Percentiles rank a stretch among this genome's conserved stretches.
phyloP scores from a whole-genome alignment of 768 basidiomycete species.

The Multifurca ochricompacta region DNA sequence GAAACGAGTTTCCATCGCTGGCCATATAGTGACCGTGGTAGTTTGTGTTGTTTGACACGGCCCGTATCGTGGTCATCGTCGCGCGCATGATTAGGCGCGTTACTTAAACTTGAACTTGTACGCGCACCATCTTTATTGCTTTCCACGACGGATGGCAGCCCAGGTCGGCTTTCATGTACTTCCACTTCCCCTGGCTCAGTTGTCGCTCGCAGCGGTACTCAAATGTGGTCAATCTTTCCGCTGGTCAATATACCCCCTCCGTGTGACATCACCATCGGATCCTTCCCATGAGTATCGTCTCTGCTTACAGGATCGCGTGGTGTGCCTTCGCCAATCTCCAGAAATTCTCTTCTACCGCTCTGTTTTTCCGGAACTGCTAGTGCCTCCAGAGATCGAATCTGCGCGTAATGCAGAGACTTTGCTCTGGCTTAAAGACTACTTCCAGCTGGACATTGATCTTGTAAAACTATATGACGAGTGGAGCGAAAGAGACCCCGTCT shows the following conservation, averaged over 20 bases:
- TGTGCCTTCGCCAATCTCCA: slow-evolving; percentile 69
- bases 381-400: slow-evolving; percentile 29
- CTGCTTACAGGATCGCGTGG: slow-evolving; percentile 73
- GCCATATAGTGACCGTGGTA: slow-evolving; percentile 28
- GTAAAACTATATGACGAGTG: slow-evolving; percentile 66
- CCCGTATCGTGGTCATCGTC: too few relatives aligned
- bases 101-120: too few relatives aligned
- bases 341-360: slow-evolving; percentile 65
- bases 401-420: slow-evolving; percentile 56
- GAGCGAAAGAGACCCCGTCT: slow-evolving; percentile 66
- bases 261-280: slow-evolving; percentile 13
- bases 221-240: slow-evolving; percentile 84
- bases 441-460: slow-evolving; percentile 77
- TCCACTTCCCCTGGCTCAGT: slow-evolving; percentile 53
- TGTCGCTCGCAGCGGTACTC: slow-evolving; percentile 71
- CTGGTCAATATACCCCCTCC: slow-evolving; percentile 53
- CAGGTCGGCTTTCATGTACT: slow-evolving; percentile 48
- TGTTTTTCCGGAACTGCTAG: slow-evolving; percentile 44
- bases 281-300: slow-evolving; percentile 63
- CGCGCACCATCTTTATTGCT: neutral
- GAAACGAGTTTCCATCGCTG: slow-evolving; percentile 57
- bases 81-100: neutral
- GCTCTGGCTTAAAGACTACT: slow-evolving; percentile 76
- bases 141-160: neutral
- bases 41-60: neutral